phyloP scores from a whole-genome alignment of 495 filamentous ascomycete genomes.

The Umbilicaria muhlenbergii region DNA sequence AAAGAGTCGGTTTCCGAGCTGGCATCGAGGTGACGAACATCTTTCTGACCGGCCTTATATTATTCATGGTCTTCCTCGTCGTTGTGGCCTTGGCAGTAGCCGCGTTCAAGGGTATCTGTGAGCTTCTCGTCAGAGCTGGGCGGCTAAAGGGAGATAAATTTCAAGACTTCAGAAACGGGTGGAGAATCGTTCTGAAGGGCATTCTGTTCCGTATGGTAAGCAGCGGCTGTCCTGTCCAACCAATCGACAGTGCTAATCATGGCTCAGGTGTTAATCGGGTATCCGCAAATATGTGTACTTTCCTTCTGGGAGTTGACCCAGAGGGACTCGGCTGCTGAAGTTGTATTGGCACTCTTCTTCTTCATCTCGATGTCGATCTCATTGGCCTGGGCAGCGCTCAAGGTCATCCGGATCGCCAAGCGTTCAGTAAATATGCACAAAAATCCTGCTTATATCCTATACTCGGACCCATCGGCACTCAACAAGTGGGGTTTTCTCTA shows the following conservation, averaged over 20 bases:
- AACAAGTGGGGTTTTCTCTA: slow-evolving; percentile 99
- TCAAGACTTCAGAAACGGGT: slow-evolving; percentile 84
- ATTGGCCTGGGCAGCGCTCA: slow-evolving; percentile 74
- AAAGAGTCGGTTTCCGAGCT: slow-evolving; percentile 76
- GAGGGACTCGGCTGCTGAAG: slow-evolving; percentile 71
- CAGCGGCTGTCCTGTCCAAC: not conserved
- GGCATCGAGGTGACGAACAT: slow-evolving; percentile 84
- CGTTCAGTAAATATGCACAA: slow-evolving; percentile 84
- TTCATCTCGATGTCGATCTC: slow-evolving; percentile 66
- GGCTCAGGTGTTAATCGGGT: slow-evolving; percentile 64
- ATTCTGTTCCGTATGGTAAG: slow-evolving; percentile 74
- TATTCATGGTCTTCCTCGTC: slow-evolving; percentile 75
- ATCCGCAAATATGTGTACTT: slow-evolving; percentile 80
- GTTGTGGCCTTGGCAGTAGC: slow-evolving; percentile 56
- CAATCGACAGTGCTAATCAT: slow-evolving; percentile 1
- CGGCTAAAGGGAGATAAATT: slow-evolving; percentile 83
- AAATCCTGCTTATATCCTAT: slow-evolving; percentile 94
- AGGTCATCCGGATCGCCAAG: slow-evolving; percentile 78
- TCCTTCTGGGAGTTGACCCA: slow-evolving; percentile 91
- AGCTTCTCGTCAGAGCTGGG: slow-evolving; percentile 51
- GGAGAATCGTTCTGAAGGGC: slow-evolving; percentile 74
- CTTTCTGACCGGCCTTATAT: slow-evolving; percentile 80
- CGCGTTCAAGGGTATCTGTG: slow-evolving; percentile 65
- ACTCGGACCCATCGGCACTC: slow-evolving; percentile 78
- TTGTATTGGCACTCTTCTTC: slow-evolving; percentile 82